phyloP scores from a whole-genome alignment of 2,329 filamentous ascomycete genomes.

The Mariannaea sp. region DNA sequence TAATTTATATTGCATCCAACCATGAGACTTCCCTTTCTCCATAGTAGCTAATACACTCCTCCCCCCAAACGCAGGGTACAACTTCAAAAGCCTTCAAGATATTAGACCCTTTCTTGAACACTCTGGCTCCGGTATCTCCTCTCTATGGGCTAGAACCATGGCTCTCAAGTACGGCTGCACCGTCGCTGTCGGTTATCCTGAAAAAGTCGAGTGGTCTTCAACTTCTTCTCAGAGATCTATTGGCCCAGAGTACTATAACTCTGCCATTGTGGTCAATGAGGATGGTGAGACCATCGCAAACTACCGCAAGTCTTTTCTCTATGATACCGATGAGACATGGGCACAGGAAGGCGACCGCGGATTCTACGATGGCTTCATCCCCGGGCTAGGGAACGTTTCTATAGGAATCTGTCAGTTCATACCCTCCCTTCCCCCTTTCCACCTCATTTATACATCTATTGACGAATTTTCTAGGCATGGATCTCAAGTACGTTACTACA shows the following conservation, averaged over 20 bases:
- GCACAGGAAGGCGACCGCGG: slow-evolving; percentile 58
- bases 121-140: slow-evolving; percentile 66
- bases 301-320: slow-evolving; percentile 65
- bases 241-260: slow-evolving; percentile 60
- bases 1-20: not conserved
- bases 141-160: slow-evolving; percentile 71
- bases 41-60: slow-evolving; percentile 6
- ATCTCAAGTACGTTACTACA: slow-evolving; percentile 57
- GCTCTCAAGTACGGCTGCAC: slow-evolving; percentile 70
- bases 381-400: slow-evolving; percentile 55
- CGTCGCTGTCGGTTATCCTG: slow-evolving; percentile 76
- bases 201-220: slow-evolving; percentile 59
- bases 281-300: slow-evolving; percentile 66
- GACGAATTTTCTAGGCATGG: slow-evolving; percentile 45
- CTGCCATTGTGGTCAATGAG: slow-evolving; percentile 56
- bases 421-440: too few species aligned
- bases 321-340: slow-evolving; percentile 66
- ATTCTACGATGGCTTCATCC: slow-evolving; percentile 53
- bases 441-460: not conserved
- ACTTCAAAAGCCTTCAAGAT: slow-evolving; percentile 71
- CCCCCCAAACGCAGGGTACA: slow-evolving; percentile 76
- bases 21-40: not conserved
- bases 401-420: slow-evolving; percentile 60
- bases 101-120: slow-evolving; percentile 73
- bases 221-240: slow-evolving; percentile 52